A percentile compares a stretch with the other conserved stretches of the same genome.
These are phyloP conservation scores for Solanum sejunctum DNA, from an alignment of 257 asterid genomes.

Conservation along the genomic window DNA sequence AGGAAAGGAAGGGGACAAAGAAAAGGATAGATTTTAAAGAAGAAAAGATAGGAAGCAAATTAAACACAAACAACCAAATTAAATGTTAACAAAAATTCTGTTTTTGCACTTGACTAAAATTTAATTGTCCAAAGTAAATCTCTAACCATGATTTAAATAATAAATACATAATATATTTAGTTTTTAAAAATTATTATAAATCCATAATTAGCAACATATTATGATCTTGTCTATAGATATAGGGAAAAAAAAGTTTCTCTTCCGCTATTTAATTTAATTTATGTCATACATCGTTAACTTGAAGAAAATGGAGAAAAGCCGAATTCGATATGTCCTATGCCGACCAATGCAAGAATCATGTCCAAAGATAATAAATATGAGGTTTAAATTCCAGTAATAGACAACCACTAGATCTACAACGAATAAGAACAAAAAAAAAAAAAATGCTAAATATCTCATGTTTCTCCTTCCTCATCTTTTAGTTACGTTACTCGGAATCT, in stretches of 20 bases:
- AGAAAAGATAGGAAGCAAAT: background rate
- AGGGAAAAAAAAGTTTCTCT: too few species aligned
- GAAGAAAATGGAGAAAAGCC: too few species aligned
- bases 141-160: too few species aligned
- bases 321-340: background rate
- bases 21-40: background rate
- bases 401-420: slow-evolving; percentile 1
- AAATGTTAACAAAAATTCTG: background rate
- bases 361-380: slow-evolving; percentile 9
- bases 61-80: background rate
- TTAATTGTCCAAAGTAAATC: too few species aligned
- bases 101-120: background rate
- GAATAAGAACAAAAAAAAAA: background rate
- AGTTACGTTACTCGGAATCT: background rate
- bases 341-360: background rate
- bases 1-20: background rate
- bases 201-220: too few species aligned
- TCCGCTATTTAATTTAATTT: too few species aligned
- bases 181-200: too few species aligned
- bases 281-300: too few species aligned
- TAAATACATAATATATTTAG: too few species aligned
- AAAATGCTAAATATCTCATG: background rate
- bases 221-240: too few species aligned
- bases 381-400: slow-evolving; percentile 6
- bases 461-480: background rate